Conservation (phyloP, 306 rosid species). For the Cicer cuneatum region DNA sequence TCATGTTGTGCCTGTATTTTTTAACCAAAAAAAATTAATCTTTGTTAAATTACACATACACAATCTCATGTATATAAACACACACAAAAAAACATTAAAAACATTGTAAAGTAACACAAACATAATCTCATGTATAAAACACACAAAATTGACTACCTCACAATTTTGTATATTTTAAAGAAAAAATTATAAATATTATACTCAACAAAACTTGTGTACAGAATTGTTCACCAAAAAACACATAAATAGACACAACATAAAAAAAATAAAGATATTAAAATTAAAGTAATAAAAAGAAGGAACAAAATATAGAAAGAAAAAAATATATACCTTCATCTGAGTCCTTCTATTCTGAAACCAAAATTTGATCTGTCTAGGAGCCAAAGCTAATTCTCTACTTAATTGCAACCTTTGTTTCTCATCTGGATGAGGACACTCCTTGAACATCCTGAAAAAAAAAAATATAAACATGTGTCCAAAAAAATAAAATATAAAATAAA, state of each 20-base stretch:
- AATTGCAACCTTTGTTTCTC: conserved; percentile 88
- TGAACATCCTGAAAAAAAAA: conserved; percentile 65
- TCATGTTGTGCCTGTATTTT: conserved; percentile 84
- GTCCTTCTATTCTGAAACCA: conserved; percentile 99
- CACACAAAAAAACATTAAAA: not conserved
- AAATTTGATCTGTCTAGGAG: conserved; percentile 97
- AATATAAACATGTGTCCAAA: not conserved
- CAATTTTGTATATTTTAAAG: too few relatives aligned
- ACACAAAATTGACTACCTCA: not conserved
- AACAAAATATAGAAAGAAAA: not conserved
- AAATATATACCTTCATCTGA: conserved; percentile 80
- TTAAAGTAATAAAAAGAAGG: too few relatives aligned
- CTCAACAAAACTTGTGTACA: too few relatives aligned
- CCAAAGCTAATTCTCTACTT: conserved; percentile 89
- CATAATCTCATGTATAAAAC: not conserved
- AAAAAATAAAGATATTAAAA: too few relatives aligned
- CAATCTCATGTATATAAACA: not conserved
- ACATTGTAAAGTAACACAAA: not conserved
- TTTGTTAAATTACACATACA: not conserved
- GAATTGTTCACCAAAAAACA: too few relatives aligned
- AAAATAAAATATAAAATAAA: not conserved
- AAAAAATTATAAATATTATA: too few relatives aligned
- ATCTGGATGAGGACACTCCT: conserved; percentile 96
- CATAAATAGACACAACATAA: too few relatives aligned
- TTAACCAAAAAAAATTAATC: conserved; percentile 10